These are phyloP conservation scores for Talaromyces sp. DNA, from an alignment of 2,329 filamentous ascomycete genomes.

Conservation along the genomic window DNA sequence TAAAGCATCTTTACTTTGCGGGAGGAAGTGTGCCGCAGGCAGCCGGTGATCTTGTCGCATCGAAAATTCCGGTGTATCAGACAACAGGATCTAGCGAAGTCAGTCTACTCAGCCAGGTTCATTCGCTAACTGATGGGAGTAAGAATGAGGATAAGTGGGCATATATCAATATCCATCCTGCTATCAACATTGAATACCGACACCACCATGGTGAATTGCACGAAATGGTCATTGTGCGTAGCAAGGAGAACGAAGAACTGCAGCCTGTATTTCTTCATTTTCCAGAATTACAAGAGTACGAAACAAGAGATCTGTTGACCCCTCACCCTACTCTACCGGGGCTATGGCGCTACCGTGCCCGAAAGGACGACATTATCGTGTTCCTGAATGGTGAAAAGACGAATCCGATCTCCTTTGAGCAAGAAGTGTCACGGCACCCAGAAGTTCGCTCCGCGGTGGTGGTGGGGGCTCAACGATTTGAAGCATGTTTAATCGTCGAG, in stretches of 20 bases:
- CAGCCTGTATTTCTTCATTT: slow-evolving; percentile 14
- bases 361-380: slow-evolving; percentile 19
- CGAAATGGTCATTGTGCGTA: slow-evolving; percentile 11
- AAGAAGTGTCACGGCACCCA: slow-evolving; percentile 5
- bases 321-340: slow-evolving; percentile 14
- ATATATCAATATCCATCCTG: slow-evolving; percentile 12
- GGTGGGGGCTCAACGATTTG: slow-evolving; percentile 11
- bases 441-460: slow-evolving; percentile 11
- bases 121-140: neutral
- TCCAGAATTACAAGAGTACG: slow-evolving; percentile 11
- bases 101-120: slow-evolving; percentile 11
- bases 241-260: neutral
- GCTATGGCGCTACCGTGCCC: slow-evolving; percentile 16
- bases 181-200: slow-evolving; percentile 8
- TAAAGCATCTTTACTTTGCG: slow-evolving; percentile 13
- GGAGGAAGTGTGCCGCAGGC: slow-evolving; percentile 4
- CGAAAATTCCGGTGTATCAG: slow-evolving; percentile 12
- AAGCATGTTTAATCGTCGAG: slow-evolving; percentile 15
- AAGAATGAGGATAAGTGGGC: slow-evolving; percentile 1
- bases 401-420: slow-evolving; percentile 16
- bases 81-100: slow-evolving; percentile 14
- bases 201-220: slow-evolving; percentile 10
- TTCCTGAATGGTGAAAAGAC: slow-evolving; percentile 17
- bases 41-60: slow-evolving; percentile 10
- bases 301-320: slow-evolving; percentile 14